A percentile compares a stretch with the other conserved stretches of the same genome.
Evolutionary conservation across 148 eudicot species (phyloP).

Genomic region (Pharnaceum exiguum): DNA sequence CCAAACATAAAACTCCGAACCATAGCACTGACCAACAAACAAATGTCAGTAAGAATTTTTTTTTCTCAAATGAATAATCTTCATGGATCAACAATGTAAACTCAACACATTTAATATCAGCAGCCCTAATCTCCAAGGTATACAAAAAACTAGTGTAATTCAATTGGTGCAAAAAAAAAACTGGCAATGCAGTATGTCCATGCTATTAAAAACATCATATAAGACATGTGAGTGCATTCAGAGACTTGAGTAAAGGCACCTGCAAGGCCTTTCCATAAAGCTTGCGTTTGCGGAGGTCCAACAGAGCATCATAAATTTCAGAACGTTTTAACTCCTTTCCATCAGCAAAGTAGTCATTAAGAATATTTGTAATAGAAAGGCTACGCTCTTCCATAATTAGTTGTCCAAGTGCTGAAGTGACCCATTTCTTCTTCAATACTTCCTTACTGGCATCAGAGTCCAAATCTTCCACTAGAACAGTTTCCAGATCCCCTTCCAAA

Average conservation of each 20-base stretch:
- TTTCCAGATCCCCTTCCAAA: slow-evolving; percentile 32
- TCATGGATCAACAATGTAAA: too few species aligned
- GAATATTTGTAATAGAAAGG: slow-evolving; percentile 27
- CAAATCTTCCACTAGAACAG: slow-evolving; percentile 31
- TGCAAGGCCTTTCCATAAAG: slow-evolving; percentile 65
- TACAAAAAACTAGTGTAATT: too few species aligned
- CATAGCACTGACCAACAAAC: too few species aligned
- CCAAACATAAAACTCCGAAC: too few species aligned
- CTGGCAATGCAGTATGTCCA: neutral
- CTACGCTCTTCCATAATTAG: slow-evolving; percentile 32
- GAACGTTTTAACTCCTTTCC: slow-evolving; percentile 32
- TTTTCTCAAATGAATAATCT: too few species aligned
- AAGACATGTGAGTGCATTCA: neutral
- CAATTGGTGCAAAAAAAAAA: too few species aligned
- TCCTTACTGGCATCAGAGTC: slow-evolving; percentile 22
- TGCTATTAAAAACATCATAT: neutral
- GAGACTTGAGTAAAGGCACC: slow-evolving; percentile 33
- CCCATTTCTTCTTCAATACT: slow-evolving; percentile 7
- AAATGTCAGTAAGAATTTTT: too few species aligned
- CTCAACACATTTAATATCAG: too few species aligned
- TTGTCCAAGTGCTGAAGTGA: slow-evolving; percentile 24
- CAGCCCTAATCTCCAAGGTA: too few species aligned
- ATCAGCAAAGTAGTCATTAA: slow-evolving; percentile 58
- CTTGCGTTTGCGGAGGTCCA: slow-evolving; percentile 42
- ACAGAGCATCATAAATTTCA: slow-evolving; percentile 23